phyloP scores from a whole-genome alignment of 1,284 basidiomycete genomes.

The Trametes versicolor region DNA sequence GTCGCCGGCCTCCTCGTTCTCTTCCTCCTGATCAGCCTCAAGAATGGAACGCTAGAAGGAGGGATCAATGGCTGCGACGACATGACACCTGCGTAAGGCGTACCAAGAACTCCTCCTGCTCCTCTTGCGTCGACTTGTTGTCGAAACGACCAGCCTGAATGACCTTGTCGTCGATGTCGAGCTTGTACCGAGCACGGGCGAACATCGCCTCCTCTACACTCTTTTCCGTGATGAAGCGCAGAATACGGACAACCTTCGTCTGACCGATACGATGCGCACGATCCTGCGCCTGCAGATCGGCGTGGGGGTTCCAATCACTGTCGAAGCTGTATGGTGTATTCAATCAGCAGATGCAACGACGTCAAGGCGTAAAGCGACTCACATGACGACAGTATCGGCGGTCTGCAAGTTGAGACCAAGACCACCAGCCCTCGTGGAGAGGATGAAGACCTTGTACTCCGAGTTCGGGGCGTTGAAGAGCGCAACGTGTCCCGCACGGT shows the following conservation, averaged over 20 bases:
- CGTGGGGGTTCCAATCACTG: constrained; percentile 95
- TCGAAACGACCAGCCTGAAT: constrained; percentile 99
- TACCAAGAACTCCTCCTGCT: constrained; percentile 95
- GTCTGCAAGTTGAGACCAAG: constrained; percentile 98
- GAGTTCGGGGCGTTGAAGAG: constrained; percentile 94
- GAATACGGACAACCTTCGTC: constrained; percentile 96
- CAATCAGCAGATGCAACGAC: not conserved
- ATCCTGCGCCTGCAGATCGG: constrained; percentile 99
- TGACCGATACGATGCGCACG: constrained; percentile 99
- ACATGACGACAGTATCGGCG: constrained; percentile 99
- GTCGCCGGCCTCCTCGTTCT: constrained; percentile 93
- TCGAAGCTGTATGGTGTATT: constrained; percentile 71
- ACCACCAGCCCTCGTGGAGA: constrained; percentile 97
- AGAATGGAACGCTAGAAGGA: constrained; percentile 75
- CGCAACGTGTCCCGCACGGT: constrained; percentile 91
- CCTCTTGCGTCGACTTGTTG: constrained; percentile 97
- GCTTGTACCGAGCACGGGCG: constrained; percentile 93
- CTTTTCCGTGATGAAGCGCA: constrained; percentile 97
- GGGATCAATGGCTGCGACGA: not conserved
- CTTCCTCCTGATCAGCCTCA: constrained; percentile 93
- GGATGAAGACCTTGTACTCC: constrained; percentile 93
- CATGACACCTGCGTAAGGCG: constrained; percentile 42
- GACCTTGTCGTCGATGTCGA: constrained; percentile 99
- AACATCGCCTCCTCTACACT: constrained; percentile 99
- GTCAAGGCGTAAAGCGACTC: constrained; percentile 51